These are phyloP conservation scores for Saccharomycopsis fermentans DNA, from an alignment of 805 yeast species.

Conservation along the genomic window DNA sequence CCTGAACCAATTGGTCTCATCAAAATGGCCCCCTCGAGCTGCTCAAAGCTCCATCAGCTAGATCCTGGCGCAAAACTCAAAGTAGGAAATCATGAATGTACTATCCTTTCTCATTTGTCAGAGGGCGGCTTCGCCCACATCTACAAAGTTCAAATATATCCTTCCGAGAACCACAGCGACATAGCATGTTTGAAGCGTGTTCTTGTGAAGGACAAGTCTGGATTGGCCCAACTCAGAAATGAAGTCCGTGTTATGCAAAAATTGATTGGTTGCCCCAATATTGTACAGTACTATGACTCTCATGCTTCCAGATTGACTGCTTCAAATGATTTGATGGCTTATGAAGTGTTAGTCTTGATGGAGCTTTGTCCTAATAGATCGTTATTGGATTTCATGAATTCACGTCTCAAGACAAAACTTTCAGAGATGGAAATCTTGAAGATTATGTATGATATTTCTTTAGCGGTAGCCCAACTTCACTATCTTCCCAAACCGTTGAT, in stretches of 20 bases:
- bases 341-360: conserved; percentile 87
- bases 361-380: conserved; percentile 85
- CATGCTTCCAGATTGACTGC: conserved; percentile 50
- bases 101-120: conserved; percentile 46
- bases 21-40: background rate
- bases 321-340: conserved; percentile 33
- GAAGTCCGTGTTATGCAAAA: conserved; percentile 76
- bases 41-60: conserved; percentile 18
- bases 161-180: conserved; percentile 35
- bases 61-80: conserved; percentile 43
- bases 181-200: conserved; percentile 67
- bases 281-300: conserved; percentile 65
- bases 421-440: conserved; percentile 66
- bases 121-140: conserved; percentile 81
- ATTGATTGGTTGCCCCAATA: conserved; percentile 42
- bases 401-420: conserved; percentile 67
- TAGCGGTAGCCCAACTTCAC: conserved; percentile 84
- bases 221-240: conserved; percentile 52
- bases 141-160: conserved; percentile 50
- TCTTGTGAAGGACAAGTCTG: conserved; percentile 59
- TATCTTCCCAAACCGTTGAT: conserved; percentile 53
- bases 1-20: too few species aligned
- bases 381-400: conserved; percentile 84
- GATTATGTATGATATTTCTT: conserved; percentile 72
- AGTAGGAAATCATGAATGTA: conserved; percentile 53